Evolutionary conservation across 805 yeast species (phyloP).

Genomic region (Nakazawaea wickerhamii): DNA sequence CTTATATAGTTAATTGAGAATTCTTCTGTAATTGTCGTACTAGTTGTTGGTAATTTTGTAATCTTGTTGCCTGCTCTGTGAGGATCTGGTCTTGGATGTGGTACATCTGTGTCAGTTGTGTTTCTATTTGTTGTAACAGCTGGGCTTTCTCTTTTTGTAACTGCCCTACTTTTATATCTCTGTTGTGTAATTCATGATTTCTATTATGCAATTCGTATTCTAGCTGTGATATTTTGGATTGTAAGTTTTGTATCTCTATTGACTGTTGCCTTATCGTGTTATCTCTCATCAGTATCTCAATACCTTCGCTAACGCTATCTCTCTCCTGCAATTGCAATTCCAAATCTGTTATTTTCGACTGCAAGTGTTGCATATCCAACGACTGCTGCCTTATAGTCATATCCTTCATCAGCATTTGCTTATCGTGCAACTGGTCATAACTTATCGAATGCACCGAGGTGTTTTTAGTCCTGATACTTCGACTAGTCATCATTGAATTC

Average conservation of each 20-base stretch:
- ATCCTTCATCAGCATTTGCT: neutral
- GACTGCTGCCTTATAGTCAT: neutral
- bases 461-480: neutral
- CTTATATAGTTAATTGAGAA: conserved; percentile 1
- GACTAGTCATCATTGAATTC: neutral
- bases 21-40: conserved; percentile 1
- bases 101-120: neutral
- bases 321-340: no score
- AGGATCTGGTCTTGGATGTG: neutral
- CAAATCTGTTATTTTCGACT: no score
- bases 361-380: no score
- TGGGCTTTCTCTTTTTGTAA: no score
- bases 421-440: no score
- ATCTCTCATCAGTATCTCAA: no score
- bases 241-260: no score
- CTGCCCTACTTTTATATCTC: no score
- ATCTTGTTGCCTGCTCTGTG: neutral
- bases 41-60: neutral
- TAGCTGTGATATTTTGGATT: neutral
- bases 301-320: no score
- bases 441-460: neutral
- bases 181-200: no score
- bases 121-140: neutral
- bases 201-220: neutral
- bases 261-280: no score